These are phyloP conservation scores for Boletellus ananiceps DNA, from an alignment of 768 basidiomycete genomes.

Conservation along the genomic window DNA sequence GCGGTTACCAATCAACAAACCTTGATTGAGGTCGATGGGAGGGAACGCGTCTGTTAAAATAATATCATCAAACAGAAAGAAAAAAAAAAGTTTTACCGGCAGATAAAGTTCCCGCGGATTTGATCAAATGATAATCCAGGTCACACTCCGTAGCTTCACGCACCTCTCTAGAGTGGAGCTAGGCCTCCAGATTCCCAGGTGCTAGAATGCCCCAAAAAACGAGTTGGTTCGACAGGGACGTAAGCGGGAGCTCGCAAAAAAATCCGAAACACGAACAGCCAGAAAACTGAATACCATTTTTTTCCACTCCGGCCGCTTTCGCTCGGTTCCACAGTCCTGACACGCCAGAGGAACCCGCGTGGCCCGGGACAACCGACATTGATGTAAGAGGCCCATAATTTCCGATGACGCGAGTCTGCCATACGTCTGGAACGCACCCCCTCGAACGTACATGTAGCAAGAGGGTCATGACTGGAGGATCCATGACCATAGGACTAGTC, in stretches of 20 bases:
- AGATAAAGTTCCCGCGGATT: conserved; percentile 21
- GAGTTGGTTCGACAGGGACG: not conserved
- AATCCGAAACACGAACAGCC: conserved; percentile 10
- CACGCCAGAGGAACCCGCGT: conserved; percentile 17
- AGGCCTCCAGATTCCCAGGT: conserved; percentile 8
- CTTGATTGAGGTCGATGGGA: conserved; percentile 4
- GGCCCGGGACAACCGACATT: conserved; percentile 19
- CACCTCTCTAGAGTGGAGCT: conserved; percentile 6
- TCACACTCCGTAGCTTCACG: conserved; percentile 4
- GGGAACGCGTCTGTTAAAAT: conserved; percentile 1
- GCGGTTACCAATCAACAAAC: conserved; percentile 3
- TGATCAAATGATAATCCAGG: conserved; percentile 8
- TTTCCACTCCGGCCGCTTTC: not conserved
- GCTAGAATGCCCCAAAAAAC: not conserved
- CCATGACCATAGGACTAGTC: conserved; percentile 10
- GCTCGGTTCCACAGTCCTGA: conserved; percentile 5
- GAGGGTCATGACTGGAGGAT: conserved; percentile 21
- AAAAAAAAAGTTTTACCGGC: conserved; percentile 5
- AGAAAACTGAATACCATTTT: conserved; percentile 2
- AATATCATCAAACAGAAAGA: not conserved
- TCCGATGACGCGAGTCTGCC: conserved; percentile 15
- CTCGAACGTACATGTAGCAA: conserved; percentile 17
- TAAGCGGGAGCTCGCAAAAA: not conserved
- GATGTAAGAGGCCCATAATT: conserved; percentile 19
- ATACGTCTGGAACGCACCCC: conserved; percentile 1